Evolutionary conservation across 176 grass and related monocot genomes (phyloP).

Genomic region (Luzula sylvatica): DNA sequence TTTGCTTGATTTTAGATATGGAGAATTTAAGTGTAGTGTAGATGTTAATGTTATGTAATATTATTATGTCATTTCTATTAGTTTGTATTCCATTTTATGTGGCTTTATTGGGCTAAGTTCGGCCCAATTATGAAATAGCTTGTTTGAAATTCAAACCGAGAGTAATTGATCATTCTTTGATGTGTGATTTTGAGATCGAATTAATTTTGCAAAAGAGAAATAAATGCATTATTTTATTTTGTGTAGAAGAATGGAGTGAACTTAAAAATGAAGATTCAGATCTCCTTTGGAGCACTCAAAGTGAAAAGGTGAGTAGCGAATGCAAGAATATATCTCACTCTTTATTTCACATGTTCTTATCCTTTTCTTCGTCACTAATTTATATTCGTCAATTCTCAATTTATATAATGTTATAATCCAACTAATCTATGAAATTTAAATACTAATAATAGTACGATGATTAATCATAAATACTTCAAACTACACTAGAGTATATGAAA

Average conservation of each 20-base stretch:
- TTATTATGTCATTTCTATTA: neutral
- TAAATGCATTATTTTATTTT: no score
- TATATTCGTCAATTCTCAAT: neutral
- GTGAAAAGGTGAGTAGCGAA: conserved; percentile 44
- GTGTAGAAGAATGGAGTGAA: no score
- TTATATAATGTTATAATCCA: neutral
- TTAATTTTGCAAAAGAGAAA: no score
- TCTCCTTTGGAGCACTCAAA: conserved; percentile 24
- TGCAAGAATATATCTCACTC: conserved; percentile 34
- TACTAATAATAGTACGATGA: neutral
- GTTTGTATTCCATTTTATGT: neutral
- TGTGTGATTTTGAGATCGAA: no score
- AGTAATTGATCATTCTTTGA: no score
- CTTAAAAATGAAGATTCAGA: neutral
- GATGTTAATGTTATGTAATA: neutral
- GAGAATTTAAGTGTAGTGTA: no score
- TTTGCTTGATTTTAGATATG: neutral
- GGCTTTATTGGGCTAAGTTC: neutral
- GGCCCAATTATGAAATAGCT: no score
- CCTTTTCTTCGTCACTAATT: conserved; percentile 25
- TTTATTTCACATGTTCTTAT: conserved; percentile 37
- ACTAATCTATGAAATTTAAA: neutral
- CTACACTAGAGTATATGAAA: neutral
- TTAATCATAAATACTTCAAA: neutral
- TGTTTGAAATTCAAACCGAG: no score